Percentiles rank a stretch among this genome's conserved stretches.
Evolutionary conservation across 2,329 filamentous ascomycete species (phyloP).

Genomic region (Hymenoscyphus scutula): DNA sequence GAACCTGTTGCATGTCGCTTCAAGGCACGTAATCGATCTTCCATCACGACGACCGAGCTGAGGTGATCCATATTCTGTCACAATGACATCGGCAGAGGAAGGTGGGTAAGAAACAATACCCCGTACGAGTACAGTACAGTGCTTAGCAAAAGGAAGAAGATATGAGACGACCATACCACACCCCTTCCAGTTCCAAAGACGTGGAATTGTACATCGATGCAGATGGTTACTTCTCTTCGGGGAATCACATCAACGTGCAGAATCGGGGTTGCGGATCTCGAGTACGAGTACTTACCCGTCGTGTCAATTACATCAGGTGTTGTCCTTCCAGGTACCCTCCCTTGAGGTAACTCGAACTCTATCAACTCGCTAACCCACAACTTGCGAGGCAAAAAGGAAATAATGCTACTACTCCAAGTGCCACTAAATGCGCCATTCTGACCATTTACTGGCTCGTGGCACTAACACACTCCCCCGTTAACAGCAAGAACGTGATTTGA

Average conservation of each 20-base stretch:
- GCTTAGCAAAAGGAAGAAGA: not conserved
- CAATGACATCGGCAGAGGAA: not conserved
- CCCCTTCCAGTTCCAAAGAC: not conserved
- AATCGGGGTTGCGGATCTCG: slow-evolving; percentile 1
- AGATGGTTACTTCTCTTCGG: not conserved
- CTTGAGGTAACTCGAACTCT: not conserved
- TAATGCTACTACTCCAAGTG: not conserved
- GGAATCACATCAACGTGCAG: slow-evolving; percentile 4
- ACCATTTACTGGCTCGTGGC: slow-evolving; percentile 3
- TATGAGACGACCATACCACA: not conserved
- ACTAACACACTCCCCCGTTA: slow-evolving; percentile 5
- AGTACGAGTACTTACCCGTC: slow-evolving; percentile 7
- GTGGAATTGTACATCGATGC: not conserved
- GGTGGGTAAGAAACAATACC: not conserved
- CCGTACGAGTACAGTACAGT: not conserved
- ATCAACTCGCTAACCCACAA: not conserved
- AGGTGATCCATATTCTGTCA: slow-evolving; percentile 2
- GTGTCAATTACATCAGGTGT: not conserved
- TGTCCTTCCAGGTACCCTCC: not conserved
- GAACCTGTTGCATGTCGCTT: slow-evolving; percentile 1
- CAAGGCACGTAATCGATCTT: slow-evolving; percentile 2
- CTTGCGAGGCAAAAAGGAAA: not conserved
- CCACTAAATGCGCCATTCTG: not conserved
- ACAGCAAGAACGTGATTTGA: not conserved
- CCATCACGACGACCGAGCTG: slow-evolving; percentile 2